Evolutionary conservation across 306 rosid species (phyloP).

Genomic region (Quercus alba): DNA sequence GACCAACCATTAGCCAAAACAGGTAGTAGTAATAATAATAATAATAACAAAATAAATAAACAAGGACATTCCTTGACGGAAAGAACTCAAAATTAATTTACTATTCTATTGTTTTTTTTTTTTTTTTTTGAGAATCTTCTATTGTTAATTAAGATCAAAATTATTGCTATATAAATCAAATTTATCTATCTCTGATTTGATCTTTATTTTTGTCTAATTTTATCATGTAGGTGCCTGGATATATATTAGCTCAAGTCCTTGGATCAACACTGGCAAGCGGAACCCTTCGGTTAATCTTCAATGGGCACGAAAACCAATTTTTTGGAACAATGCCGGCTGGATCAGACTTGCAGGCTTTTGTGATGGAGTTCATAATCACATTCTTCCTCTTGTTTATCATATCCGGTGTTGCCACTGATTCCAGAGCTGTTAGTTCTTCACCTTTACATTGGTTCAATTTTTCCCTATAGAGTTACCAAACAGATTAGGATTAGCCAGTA

Average conservation of each 20-base stretch:
- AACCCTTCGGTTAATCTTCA: constrained; percentile 20
- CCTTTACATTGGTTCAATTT: too few species aligned
- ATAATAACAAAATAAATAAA: too few species aligned
- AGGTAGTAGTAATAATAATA: too few species aligned
- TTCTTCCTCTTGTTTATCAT: constrained; percentile 54
- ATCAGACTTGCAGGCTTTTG: constrained; percentile 38
- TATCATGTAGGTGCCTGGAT: constrained; percentile 32
- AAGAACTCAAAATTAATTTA: too few species aligned
- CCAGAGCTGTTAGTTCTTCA: constrained; percentile 39
- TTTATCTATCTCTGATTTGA: neutral
- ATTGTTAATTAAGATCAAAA: too few species aligned
- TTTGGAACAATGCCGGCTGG: constrained; percentile 51
- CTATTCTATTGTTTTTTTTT: too few species aligned
- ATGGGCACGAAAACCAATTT: neutral
- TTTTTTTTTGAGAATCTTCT: too few species aligned
- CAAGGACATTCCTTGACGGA: too few species aligned
- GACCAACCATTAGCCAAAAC: too few species aligned
- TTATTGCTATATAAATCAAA: too few species aligned
- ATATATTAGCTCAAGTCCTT: constrained; percentile 39
- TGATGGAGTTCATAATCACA: constrained; percentile 43
- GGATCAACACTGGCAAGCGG: constrained; percentile 29
- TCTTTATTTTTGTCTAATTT: neutral
- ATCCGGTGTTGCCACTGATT: constrained; percentile 42
- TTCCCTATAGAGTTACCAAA: too few species aligned
- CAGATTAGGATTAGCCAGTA: too few species aligned